These are phyloP conservation scores for Zymoseptoria ardabiliae DNA, from an alignment of 2,329 filamentous ascomycete species.

Conservation along the genomic window DNA sequence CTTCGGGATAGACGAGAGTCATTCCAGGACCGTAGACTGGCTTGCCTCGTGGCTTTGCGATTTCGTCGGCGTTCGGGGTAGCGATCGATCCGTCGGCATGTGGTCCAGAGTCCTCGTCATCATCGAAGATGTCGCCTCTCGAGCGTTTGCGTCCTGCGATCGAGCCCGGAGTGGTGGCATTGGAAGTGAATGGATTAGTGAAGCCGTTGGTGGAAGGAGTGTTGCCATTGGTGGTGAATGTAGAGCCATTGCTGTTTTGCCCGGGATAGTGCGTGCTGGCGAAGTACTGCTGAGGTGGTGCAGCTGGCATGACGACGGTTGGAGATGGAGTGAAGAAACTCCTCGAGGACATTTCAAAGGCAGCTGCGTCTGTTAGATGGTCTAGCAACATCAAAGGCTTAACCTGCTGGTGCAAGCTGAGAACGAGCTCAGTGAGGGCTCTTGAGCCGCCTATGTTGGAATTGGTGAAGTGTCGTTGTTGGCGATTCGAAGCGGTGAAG, in stretches of 20 bases:
- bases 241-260: constrained; percentile 11
- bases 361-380: constrained; percentile 27
- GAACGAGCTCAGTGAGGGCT: constrained; percentile 21
- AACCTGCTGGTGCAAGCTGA: constrained; percentile 19
- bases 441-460: constrained; percentile 24
- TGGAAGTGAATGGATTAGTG: constrained; percentile 13
- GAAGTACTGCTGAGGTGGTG: constrained; percentile 32
- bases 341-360: constrained; percentile 18
- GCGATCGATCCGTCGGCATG: constrained; percentile 43
- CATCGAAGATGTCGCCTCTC: constrained; percentile 57
- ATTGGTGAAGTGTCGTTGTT: background rate
- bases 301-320: constrained; percentile 40
- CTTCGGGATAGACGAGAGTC: constrained; percentile 60
- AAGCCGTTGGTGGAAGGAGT: constrained; percentile 15
- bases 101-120: constrained; percentile 55
- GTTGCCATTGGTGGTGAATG: constrained; percentile 13
- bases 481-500: background rate
- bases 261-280: constrained; percentile 21
- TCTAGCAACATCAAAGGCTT: constrained; percentile 27
- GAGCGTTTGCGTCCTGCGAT: constrained; percentile 66
- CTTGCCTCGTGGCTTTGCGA: constrained; percentile 54
- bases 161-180: constrained; percentile 18
- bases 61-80: constrained; percentile 33
- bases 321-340: constrained; percentile 42
- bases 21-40: constrained; percentile 67